Base-by-base conservation (phyloP, 495 filamentous ascomycete genomes). In the Ramalina intermedia region DNA sequence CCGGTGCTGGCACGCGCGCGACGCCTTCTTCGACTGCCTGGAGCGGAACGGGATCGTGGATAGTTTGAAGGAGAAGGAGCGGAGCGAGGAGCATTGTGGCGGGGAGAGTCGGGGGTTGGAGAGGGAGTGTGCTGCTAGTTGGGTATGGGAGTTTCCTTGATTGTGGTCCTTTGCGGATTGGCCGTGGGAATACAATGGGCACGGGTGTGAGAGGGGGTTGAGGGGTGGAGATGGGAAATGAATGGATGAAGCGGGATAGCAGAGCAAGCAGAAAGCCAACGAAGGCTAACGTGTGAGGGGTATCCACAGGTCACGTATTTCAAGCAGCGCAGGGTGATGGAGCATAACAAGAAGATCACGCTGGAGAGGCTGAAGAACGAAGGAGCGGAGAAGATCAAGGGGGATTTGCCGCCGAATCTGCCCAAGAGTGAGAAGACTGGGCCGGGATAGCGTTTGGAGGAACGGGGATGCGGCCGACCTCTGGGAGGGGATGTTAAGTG, bases 291-390 rank as follows among this genome's bases (percentile, higher is more conserved):
- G 11, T 21, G 20, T 47, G 39, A 1, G 16, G 36, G 20, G 4
- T 9, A 46, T 14, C 11, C 48, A 33, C 57, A 96, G 90, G 87
- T 96, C 49, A 85, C 84, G 66, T 95, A 98, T 66, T 98, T 98
- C 72, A 95, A 96, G 66, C 84, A 94, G 62, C 80, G 86, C 65
- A 73, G 91, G 51, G 87, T 96, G 37, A 88, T 91, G 71, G 89
- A 96, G 49, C 74, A 81, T 58, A 84, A 94, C 50, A 84, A 86
- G 61, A 82, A 85, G 54, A 71, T 81, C 64, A 83, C 82, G 39
- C 66, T 96, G 35, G 80, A 82, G 65, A 76, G 76, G 54, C 74
- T 98, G 51, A 76, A 86, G 63, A 78, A 75, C 21, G 84, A 95
- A 62, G 86, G 86, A 53, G 90, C 75, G 37, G 62, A 61, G n/a